phyloP scores from a whole-genome alignment of 2,329 filamentous ascomycete species.

The Sporothrix inflata region DNA sequence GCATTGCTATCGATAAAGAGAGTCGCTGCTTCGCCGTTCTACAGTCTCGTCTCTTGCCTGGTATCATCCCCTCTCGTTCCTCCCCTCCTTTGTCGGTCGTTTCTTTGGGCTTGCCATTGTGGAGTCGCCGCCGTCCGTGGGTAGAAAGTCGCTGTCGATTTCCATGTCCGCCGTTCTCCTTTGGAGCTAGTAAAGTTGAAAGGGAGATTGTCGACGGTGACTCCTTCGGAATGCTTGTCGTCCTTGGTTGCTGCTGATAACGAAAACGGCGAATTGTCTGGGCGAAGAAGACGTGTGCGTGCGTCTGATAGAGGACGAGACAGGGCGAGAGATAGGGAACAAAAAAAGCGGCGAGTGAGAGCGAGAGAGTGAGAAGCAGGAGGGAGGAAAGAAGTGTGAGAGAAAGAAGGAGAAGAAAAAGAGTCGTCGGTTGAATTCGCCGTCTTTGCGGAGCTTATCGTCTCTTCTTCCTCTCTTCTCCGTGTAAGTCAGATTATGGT shows the following conservation, averaged over 20 bases:
- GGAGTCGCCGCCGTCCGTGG: neutral
- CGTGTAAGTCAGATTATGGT: conserved; percentile 9
- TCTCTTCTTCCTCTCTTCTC: neutral
- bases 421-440: neutral
- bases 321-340: neutral
- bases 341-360: neutral
- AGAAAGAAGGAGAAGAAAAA: neutral
- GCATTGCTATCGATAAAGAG: neutral
- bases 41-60: neutral
- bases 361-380: neutral
- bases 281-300: neutral
- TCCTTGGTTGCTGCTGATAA: conserved; percentile 14
- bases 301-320: neutral
- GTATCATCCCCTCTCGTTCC: neutral
- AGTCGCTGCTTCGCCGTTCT: neutral
- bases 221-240: neutral
- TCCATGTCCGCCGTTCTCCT: neutral
- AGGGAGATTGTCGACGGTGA: neutral
- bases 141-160: neutral
- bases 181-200: neutral
- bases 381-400: neutral
- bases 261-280: conserved; percentile 9
- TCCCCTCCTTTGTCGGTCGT: neutral
- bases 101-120: neutral
- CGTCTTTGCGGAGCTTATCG: neutral